Evolutionary conservation across 805 yeast genomes (phyloP).

Genomic region (Candida manassasensis): DNA sequence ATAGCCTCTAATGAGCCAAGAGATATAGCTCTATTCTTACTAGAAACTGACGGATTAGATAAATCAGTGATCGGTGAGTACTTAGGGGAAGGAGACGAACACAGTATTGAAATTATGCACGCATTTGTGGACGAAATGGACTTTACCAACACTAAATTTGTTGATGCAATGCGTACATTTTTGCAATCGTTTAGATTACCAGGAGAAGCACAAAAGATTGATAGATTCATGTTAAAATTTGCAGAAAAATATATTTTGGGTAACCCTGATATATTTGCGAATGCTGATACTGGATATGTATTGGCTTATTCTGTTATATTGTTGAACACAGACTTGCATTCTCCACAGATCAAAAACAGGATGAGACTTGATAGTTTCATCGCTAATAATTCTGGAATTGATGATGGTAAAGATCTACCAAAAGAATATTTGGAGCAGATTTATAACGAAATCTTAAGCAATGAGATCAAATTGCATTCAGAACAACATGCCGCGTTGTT

Average conservation of each 20-base stretch:
- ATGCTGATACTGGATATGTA: constrained; percentile 92
- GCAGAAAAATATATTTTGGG: constrained; percentile 89
- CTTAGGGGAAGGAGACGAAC: constrained; percentile 82
- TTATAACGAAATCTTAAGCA: constrained; percentile 69
- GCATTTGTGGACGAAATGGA: constrained; percentile 87
- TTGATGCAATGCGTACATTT: constrained; percentile 79
- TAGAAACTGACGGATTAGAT: constrained; percentile 71
- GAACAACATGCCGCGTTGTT: constrained; percentile 92
- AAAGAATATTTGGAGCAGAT: constrained; percentile 64
- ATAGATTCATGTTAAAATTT: constrained; percentile 92
- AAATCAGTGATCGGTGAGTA: constrained; percentile 85
- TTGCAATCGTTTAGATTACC: constrained; percentile 90
- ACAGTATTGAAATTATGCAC: constrained; percentile 81
- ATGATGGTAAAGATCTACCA: constrained; percentile 83
- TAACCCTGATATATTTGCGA: constrained; percentile 81
- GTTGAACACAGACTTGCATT: constrained; percentile 93
- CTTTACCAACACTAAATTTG: constrained; percentile 63
- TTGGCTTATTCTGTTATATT: constrained; percentile 87
- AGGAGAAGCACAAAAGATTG: constrained; percentile 97
- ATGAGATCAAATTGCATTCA: constrained; percentile 87
- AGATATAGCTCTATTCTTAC: constrained; percentile 70
- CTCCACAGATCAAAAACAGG: constrained; percentile 75
- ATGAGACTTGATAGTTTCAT: constrained; percentile 89
- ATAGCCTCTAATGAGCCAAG: constrained; percentile 55
- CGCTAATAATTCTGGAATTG: constrained; percentile 84